A percentile compares a stretch with the other conserved stretches of the same genome.
Evolutionary conservation across 345 rosid species (phyloP).

Genomic region (Citrus trifoliata): DNA sequence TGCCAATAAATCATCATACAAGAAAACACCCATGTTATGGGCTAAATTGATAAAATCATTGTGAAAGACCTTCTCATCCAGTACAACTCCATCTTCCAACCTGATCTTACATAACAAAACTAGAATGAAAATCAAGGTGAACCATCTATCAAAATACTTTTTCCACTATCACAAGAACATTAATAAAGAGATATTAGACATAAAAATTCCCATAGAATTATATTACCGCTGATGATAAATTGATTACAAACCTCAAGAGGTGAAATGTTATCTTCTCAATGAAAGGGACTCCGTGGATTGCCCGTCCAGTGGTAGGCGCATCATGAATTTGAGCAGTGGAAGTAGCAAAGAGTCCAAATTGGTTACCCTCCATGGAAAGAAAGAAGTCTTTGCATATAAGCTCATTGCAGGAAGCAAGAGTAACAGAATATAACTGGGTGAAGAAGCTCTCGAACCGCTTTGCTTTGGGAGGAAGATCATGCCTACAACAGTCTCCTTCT

Average conservation of each 20-base stretch:
- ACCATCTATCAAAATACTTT: neutral
- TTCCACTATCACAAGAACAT: neutral
- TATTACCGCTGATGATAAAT: neutral
- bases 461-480: slow-evolving; percentile 61
- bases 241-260: slow-evolving; percentile 54
- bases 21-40: slow-evolving; percentile 80
- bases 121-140: neutral
- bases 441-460: slow-evolving; percentile 86
- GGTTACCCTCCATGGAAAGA: slow-evolving; percentile 58
- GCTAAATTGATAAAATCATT: slow-evolving; percentile 79
- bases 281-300: slow-evolving; percentile 79
- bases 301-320: slow-evolving; percentile 59
- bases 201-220: neutral
- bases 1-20: slow-evolving; percentile 89
- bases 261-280: slow-evolving; percentile 82
- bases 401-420: slow-evolving; percentile 84
- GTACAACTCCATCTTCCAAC: slow-evolving; percentile 75
- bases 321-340: slow-evolving; percentile 86
- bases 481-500: slow-evolving; percentile 41
- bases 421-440: slow-evolving; percentile 58
- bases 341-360: slow-evolving; percentile 88
- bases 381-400: slow-evolving; percentile 90
- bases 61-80: slow-evolving; percentile 81
- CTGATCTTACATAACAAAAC: slow-evolving; percentile 30
- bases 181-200: neutral